A percentile compares a stretch with the other conserved stretches of the same genome.
Conservation (phyloP, 345 rosid genomes). For the Syzygium aqueum region DNA sequence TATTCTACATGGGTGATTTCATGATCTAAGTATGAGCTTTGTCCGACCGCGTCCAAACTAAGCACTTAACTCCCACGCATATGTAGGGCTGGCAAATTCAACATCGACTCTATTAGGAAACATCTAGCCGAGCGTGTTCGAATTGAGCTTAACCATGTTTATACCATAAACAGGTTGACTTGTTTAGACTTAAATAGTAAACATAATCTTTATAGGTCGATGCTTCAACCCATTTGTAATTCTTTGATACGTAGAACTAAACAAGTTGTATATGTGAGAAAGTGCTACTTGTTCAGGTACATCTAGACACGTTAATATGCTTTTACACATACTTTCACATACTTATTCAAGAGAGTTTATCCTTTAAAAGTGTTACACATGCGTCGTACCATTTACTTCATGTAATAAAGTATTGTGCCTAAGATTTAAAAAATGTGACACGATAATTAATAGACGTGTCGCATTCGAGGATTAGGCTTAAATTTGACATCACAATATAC, state of each 20-base stretch:
- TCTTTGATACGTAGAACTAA: background rate
- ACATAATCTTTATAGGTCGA: background rate
- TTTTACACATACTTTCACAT: background rate
- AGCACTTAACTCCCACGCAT: background rate
- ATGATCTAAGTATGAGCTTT: background rate
- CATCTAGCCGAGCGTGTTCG: background rate
- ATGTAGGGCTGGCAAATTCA: background rate
- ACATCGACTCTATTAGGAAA: background rate
- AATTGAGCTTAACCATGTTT: background rate
- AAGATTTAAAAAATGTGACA: background rate
- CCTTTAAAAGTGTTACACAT: background rate
- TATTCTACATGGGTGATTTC: background rate
- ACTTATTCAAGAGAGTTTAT: background rate
- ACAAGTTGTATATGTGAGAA: background rate
- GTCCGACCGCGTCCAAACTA: background rate
- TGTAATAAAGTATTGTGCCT: background rate
- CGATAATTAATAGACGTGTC: background rate
- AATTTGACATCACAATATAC: background rate
- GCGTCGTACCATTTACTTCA: background rate
- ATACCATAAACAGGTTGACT: background rate
- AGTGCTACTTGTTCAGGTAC: too few species aligned
- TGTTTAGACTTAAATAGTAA: background rate
- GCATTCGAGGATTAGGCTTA: background rate
- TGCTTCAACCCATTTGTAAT: background rate
- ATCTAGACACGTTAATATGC: background rate